phyloP scores from a whole-genome alignment of 257 asterid genomes.

The Ocimum tenuiflorum region DNA sequence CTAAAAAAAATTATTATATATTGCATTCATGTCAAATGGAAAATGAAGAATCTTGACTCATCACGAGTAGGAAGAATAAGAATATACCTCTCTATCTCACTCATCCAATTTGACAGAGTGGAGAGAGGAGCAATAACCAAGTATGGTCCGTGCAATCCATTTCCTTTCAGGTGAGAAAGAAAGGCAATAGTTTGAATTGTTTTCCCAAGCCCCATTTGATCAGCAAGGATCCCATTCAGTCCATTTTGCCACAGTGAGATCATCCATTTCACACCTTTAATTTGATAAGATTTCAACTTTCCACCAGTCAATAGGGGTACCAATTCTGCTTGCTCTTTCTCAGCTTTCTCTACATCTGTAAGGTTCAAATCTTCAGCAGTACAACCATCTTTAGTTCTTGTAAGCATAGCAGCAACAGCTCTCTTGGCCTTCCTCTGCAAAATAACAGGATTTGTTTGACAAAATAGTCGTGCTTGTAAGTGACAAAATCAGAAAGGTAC shows the following conservation, averaged over 20 bases:
- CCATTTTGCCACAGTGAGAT: slow-evolving; percentile 99
- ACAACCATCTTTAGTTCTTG: slow-evolving; percentile 62
- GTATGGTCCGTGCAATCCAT: slow-evolving; percentile 90
- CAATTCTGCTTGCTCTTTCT: slow-evolving; percentile 80
- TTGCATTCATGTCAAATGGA: not conserved
- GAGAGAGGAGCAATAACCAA: slow-evolving; percentile 91
- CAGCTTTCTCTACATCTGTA: slow-evolving; percentile 61
- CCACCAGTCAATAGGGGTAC: slow-evolving; percentile 95
- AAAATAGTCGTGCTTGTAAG: not conserved
- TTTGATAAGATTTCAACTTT: slow-evolving; percentile 77
- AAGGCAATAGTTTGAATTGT: slow-evolving; percentile 94
- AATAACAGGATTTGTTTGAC: slow-evolving; percentile 2
- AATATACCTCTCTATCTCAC: slow-evolving; percentile 67
- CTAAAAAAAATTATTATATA: slow-evolving; percentile 29
- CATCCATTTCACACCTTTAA: slow-evolving; percentile 98
- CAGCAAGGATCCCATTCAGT: slow-evolving; percentile 94
- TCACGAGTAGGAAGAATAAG: slow-evolving; percentile 5
- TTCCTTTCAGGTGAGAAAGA: slow-evolving; percentile 94
- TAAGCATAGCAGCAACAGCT: slow-evolving; percentile 95
- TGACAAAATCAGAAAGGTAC: not conserved
- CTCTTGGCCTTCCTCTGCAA: slow-evolving; percentile 74
- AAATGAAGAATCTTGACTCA: not conserved
- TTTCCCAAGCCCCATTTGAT: slow-evolving; percentile 99
- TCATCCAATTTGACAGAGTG: slow-evolving; percentile 94
- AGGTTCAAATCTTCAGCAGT: slow-evolving; percentile 53